phyloP scores from a whole-genome alignment of 306 rosid species.

The Prinsepia uniflora region DNA sequence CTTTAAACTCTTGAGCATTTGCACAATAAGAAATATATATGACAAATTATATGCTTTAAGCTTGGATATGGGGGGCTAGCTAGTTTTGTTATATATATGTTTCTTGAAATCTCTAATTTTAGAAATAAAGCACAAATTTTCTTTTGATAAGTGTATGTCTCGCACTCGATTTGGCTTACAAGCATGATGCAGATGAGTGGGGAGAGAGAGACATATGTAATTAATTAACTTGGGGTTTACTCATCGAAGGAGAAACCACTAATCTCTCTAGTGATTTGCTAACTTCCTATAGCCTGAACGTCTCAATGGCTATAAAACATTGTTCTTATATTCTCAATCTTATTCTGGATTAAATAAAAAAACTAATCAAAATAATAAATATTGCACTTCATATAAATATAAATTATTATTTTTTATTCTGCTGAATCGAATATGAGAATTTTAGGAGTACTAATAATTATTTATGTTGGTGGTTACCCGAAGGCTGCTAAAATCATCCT shows the following conservation, averaged over 20 bases:
- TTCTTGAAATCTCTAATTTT: slow-evolving; percentile 4
- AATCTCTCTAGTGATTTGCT: not conserved
- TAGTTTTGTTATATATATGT: not conserved
- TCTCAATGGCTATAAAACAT: not conserved
- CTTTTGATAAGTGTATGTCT: not conserved
- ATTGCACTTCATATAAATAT: no score
- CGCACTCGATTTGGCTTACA: not conserved
- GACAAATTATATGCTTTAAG: not conserved
- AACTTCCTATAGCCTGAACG: not conserved
- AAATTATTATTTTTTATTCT: no score
- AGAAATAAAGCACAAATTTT: slow-evolving; percentile 3
- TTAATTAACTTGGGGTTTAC: slow-evolving; percentile 1
- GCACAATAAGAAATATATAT: not conserved
- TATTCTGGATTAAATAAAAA: no score
- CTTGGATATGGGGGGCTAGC: not conserved
- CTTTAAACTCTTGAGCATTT: not conserved
- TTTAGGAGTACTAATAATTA: no score
- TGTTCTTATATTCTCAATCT: no score
- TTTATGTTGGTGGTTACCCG: no score
- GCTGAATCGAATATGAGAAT: no score
- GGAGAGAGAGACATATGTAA: not conserved
- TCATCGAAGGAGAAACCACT: not conserved
- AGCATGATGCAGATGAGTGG: not conserved
- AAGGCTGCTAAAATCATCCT: no score
- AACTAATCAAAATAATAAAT: no score